phyloP scores from a whole-genome alignment of 1,284 basidiomycete species.

The Pseudozyma tsukubaensis region DNA sequence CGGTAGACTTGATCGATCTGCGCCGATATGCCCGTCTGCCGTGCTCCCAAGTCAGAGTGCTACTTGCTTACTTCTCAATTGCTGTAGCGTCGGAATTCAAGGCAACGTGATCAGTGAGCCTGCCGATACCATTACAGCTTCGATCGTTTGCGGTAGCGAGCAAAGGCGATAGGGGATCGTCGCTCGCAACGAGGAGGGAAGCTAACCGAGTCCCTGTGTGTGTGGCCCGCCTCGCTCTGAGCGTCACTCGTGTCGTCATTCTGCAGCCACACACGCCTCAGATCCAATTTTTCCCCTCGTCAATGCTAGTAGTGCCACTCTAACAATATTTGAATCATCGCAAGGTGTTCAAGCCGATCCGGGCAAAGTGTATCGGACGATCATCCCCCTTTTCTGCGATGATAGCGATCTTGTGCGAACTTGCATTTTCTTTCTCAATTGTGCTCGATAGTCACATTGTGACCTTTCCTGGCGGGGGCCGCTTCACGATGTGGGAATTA shows the following conservation, averaged over 20 bases:
- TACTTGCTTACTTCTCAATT: neutral
- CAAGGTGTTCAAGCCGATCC: too few species aligned
- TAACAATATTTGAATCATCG: too few species aligned
- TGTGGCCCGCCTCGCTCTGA: neutral
- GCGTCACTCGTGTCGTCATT: conserved; percentile 8
- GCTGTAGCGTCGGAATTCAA: neutral
- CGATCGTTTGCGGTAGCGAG: neutral
- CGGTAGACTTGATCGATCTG: neutral
- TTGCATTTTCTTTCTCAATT: too few species aligned
- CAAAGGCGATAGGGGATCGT: conserved; percentile 6
- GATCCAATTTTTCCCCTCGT: neutral
- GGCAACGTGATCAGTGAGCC: neutral
- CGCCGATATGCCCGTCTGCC: neutral
- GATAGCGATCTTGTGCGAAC: too few species aligned
- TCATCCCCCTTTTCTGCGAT: too few species aligned
- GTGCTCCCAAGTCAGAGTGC: neutral
- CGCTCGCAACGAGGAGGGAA: conserved; percentile 2
- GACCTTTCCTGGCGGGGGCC: too few species aligned
- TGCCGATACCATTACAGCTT: too few species aligned
- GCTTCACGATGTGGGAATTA: too few species aligned
- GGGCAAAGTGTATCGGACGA: too few species aligned
- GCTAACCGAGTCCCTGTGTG: neutral
- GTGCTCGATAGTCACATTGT: too few species aligned
- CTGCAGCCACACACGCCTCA: conserved; percentile 5
- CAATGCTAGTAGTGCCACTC: too few species aligned